Base-by-base conservation (phyloP, 75 land plant species). In the Larix kaempferi region DNA sequence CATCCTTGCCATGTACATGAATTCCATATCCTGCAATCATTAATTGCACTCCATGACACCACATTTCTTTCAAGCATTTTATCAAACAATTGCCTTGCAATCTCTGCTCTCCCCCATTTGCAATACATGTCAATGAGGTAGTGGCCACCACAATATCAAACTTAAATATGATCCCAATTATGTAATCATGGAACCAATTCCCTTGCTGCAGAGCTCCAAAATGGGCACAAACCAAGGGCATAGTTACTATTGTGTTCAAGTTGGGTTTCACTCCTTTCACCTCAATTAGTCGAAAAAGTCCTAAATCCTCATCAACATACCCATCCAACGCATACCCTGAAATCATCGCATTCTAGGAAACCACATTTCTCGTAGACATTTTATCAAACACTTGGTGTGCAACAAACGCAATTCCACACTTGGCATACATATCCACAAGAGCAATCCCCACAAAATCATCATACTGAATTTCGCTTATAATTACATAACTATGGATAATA, bases 21-120 rank as follows among this genome's bases (percentile, higher is more conserved):
- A 69, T 52, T 22, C 59, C 83, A 41, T 62, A 78, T 3, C 80
- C 83, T 26, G 83, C 72, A 19, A 82, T 71, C 80, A n/a, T n/a
- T n/a, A n/a, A 82, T 71, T 3, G 83, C 35, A 71, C 55, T 78
- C 83, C 83, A 82, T 21, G 80, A 78, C 29, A 82, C 80, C 2
- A 73, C 76, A 60, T 77, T 67, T 26, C 57, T 67, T 19, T 10
- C 49, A 41, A 56, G 13, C 62, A 82, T 78, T 14, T 52, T 44
- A 57, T 82, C 80, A 52, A 82, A 82, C 25, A 71, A n/a, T 13
- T 72, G 41, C 29, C 73, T 26, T 33, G 80, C 84, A 62, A 74
- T 79, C 59, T n/a, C 25, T 33, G 78, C 13, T 41, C 60, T 73
- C 22, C 84, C 84, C 63, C 80, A 58, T 35, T 74, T 78, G 55